Evolutionary conservation across 2,329 filamentous ascomycete species (phyloP).

Genomic region (Apiospora marii): DNA sequence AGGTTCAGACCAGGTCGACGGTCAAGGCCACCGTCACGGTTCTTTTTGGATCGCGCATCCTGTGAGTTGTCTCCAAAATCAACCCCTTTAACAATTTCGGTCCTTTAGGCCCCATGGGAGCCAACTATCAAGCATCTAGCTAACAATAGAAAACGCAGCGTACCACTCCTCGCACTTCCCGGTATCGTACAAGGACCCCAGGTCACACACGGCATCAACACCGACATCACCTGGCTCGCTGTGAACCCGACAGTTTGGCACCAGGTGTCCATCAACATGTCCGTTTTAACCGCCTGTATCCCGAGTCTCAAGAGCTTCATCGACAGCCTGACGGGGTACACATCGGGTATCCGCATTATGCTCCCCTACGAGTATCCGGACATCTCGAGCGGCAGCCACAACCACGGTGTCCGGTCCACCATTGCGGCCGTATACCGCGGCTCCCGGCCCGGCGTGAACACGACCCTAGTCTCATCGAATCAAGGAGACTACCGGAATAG

Average conservation of each 20-base stretch:
- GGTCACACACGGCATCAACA: not conserved
- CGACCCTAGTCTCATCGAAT: not conserved
- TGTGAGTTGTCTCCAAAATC: not conserved
- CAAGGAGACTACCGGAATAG: not conserved
- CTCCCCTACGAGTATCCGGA: conserved; percentile 5
- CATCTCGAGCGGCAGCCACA: not conserved
- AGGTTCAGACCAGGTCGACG: conserved; percentile 25
- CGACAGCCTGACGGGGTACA: conserved; percentile 24
- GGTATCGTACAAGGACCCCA: not conserved
- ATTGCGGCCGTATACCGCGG: not conserved
- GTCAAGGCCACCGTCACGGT: conserved; percentile 24
- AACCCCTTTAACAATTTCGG: not conserved
- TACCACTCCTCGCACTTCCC: conserved; percentile 8
- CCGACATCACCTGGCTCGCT: conserved; percentile 29
- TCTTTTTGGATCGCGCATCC: conserved; percentile 26
- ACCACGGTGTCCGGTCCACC: not conserved
- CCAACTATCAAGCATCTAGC: not conserved
- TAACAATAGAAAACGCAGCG: not conserved
- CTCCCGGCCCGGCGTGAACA: not conserved
- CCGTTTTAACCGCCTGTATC: conserved; percentile 32
- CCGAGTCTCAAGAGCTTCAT: conserved; percentile 32
- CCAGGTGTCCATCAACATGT: conserved; percentile 28
- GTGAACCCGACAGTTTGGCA: conserved; percentile 26
- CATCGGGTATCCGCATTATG: not conserved
- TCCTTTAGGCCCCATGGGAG: no score